phyloP scores from a whole-genome alignment of 192 early-diverging fungal species.

The Gigaspora rosea region DNA sequence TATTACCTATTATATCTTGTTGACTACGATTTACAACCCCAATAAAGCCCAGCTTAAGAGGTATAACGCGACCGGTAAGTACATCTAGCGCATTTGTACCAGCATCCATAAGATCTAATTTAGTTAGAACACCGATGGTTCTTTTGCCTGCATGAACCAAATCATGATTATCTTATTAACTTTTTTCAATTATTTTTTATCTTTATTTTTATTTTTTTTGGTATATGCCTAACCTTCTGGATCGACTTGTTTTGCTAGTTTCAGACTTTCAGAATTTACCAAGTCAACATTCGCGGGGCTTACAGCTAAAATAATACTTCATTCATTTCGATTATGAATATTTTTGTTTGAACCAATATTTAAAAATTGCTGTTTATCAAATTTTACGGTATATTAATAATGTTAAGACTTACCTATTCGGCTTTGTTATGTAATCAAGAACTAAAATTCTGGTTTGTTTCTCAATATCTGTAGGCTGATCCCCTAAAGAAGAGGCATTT shows the following conservation, averaged over 20 bases:
- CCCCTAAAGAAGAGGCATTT: constrained; percentile 51
- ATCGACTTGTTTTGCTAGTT: constrained; percentile 84
- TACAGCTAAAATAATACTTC: constrained; percentile 78
- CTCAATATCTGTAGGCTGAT: constrained; percentile 83
- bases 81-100: constrained; percentile 82
- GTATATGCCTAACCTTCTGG: constrained; percentile 57
- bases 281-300: constrained; percentile 81
- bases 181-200: too few species aligned
- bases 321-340: not conserved
- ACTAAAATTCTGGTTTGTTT: constrained; percentile 76
- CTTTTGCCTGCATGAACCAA: constrained; percentile 41
- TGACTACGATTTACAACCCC: constrained; percentile 84
- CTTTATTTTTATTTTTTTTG: too few species aligned
- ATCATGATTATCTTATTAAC: not conserved
- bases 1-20: constrained; percentile 71
- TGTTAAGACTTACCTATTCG: constrained; percentile 57
- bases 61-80: constrained; percentile 73
- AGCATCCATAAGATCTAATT: constrained; percentile 84
- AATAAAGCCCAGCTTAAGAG: constrained; percentile 78
- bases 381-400: too few species aligned
- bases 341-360: too few species aligned
- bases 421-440: constrained; percentile 77
- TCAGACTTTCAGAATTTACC: constrained; percentile 83
- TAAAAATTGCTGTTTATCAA: too few species aligned
- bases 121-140: constrained; percentile 80